Evolutionary conservation across 176 grass and related monocot species (phyloP).

Genomic region (Otatea glauca): DNA sequence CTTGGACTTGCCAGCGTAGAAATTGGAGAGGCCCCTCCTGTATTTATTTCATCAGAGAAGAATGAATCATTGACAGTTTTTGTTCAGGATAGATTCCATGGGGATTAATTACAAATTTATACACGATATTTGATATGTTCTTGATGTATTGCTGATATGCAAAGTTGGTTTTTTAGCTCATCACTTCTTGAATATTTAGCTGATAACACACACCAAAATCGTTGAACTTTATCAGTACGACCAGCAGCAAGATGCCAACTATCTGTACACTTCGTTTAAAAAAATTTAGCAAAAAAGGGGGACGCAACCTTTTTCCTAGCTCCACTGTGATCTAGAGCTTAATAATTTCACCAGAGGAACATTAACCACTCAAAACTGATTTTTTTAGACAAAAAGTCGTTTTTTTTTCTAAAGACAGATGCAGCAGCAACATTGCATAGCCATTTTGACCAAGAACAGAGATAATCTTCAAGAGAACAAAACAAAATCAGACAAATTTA

Average conservation of each 20-base stretch:
- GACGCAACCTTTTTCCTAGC: neutral
- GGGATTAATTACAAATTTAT: neutral
- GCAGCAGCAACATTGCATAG: neutral
- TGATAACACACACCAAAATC: neutral
- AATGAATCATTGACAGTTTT: constrained; percentile 1
- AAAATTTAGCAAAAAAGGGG: neutral
- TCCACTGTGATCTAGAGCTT: constrained; percentile 17
- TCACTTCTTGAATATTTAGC: neutral
- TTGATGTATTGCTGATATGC: neutral
- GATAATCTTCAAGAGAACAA: neutral
- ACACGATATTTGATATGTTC: neutral
- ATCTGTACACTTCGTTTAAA: neutral
- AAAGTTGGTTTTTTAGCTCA: neutral
- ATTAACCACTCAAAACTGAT: neutral
- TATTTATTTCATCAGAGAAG: neutral
- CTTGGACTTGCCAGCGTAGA: constrained; percentile 86
- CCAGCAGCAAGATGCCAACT: constrained; percentile 3
- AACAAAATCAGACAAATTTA: neutral
- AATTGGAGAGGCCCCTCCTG: constrained; percentile 79
- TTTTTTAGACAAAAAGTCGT: neutral
- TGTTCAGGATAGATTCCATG: neutral
- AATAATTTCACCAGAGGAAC: constrained; percentile 1
- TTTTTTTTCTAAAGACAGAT: neutral
- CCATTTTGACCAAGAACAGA: neutral
- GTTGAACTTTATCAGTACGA: neutral